Evolutionary conservation across 495 filamentous ascomycete species (phyloP), one percentile per base, ranked within the genome.

Genomic region (Hypoxylon lenormandii): DNA sequence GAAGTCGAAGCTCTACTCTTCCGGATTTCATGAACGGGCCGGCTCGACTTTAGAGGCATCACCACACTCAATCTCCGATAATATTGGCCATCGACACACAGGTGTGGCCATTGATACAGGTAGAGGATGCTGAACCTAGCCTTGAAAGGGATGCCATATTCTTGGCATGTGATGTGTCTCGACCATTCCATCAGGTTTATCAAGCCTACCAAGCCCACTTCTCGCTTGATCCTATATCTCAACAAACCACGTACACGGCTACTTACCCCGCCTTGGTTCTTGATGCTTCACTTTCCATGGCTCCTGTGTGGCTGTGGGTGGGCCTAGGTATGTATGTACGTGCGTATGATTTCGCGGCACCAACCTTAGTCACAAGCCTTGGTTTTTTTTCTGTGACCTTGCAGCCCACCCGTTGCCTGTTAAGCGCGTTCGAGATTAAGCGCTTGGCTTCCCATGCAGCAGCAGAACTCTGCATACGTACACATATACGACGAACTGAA

Each of bases 161-260:
- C 61, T 71, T 71, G 68, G 68, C 68, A 45, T 66, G 22, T 38
- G 36, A 59, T 57, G 68, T 66, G 68, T 61, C 68, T 62, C 51
- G 62, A 63, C 62, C 68, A 66, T 62, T 50, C 68, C 49, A 65
- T 61, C 48, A 58, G 15, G 52, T 26, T 26, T 59, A 55, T 48
- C 40, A 13, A 38, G 33, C 33, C 13, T 59, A 40, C 26, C 26
- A 28, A 28, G 26, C 3, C 26, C 7, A 38, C 40, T 15, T 48
- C 47, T 54, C 22, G 28, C 40, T 56, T 37, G 43, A 64, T 60
- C 49, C 55, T 30, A 48, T 61, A 53, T 53, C 53, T 4, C n/a
- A 56, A 56, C 60, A 45, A 51, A 56, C 60, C 50, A 64, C 37
- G 42, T 38, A 11, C 15, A 55, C 43, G 26, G 21, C 21, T 10